Evolutionary conservation across 768 basidiomycete species (phyloP).

Genomic region (Rhodosporidiobolus sp.): DNA sequence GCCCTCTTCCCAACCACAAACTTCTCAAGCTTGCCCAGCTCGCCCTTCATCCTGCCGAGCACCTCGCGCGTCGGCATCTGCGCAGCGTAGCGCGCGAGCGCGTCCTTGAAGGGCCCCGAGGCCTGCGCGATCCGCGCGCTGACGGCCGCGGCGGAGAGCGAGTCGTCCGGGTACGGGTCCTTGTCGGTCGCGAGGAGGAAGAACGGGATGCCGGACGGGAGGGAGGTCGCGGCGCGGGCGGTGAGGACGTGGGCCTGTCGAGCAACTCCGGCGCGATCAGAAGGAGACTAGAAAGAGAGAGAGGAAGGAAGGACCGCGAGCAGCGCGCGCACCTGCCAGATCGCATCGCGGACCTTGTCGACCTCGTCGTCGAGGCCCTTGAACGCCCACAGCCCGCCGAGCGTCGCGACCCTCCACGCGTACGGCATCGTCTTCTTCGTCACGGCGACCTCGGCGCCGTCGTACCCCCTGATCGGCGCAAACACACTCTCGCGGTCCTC

Average conservation of each 20-base stretch:
- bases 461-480: background rate
- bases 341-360: background rate
- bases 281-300: too few relatives aligned
- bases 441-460: background rate
- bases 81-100: background rate
- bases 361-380: constrained; percentile 9
- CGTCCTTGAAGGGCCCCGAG: background rate
- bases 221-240: background rate
- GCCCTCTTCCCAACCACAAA: too few relatives aligned
- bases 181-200: background rate
- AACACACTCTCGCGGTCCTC: background rate
- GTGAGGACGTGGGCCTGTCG: background rate
- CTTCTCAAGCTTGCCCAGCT: background rate
- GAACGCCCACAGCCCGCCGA: constrained; percentile 5
- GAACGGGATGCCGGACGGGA: background rate
- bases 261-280: too few relatives aligned
- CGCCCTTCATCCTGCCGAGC: background rate
- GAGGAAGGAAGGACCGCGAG: too few relatives aligned
- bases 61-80: background rate
- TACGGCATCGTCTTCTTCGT: background rate
- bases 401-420: background rate
- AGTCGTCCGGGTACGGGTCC: background rate
- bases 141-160: background rate
- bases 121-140: background rate
- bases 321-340: constrained; percentile 18